phyloP scores from a whole-genome alignment of 768 basidiomycete species.

The Obba rivulosa region DNA sequence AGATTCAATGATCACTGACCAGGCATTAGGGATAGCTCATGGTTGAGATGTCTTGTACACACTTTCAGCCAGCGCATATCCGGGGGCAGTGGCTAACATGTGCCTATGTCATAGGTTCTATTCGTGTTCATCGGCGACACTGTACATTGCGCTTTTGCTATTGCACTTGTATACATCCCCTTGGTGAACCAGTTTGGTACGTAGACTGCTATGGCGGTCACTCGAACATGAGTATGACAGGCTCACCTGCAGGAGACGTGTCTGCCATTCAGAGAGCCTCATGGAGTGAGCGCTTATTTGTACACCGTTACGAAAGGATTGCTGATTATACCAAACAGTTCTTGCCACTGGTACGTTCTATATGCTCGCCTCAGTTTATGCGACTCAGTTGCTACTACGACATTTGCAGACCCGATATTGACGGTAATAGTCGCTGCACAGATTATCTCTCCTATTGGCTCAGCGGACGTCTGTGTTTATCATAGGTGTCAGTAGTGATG shows the following conservation, averaged over 20 bases:
- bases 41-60: slow-evolving; percentile 43
- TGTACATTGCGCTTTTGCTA: slow-evolving; percentile 39
- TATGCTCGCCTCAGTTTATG: no score
- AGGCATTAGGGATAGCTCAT: slow-evolving; percentile 33
- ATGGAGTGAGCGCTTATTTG: slow-evolving; percentile 27
- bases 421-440: slow-evolving; percentile 35
- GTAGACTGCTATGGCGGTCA: not conserved
- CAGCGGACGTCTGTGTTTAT: not conserved
- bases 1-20: no score
- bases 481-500: slow-evolving; percentile 38
- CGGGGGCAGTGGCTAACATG: not conserved
- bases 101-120: slow-evolving; percentile 37
- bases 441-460: not conserved
- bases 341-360: no score
- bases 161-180: slow-evolving; percentile 42
- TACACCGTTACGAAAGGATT: no score
- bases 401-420: slow-evolving; percentile 34
- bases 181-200: slow-evolving; percentile 43
- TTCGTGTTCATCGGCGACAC: slow-evolving; percentile 44
- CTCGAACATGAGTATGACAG: not conserved
- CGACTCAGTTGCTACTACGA: not conserved
- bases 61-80: not conserved
- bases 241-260: slow-evolving; percentile 21
- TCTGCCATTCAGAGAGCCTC: slow-evolving; percentile 19
- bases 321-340: no score